Percentiles rank a stretch among this genome's conserved stretches.
Conservation (phyloP, 1,284 basidiomycete species). For the Pulveroboletus sp. region DNA sequence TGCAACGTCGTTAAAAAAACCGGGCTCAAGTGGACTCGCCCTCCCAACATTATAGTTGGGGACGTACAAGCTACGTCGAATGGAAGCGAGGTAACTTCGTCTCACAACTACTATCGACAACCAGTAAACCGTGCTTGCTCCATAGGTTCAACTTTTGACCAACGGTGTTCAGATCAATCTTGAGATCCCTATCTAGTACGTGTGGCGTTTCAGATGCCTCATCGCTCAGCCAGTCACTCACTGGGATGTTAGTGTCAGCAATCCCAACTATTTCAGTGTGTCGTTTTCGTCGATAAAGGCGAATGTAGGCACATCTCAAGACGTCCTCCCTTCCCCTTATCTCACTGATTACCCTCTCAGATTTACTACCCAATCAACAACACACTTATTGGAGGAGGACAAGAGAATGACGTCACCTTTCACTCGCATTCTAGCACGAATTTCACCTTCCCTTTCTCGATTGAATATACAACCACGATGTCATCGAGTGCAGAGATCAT, state of each 20-base stretch:
- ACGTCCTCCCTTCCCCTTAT: not conserved
- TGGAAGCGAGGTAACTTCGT: slow-evolving; percentile 44
- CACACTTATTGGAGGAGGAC: slow-evolving; percentile 65
- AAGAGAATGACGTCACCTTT: slow-evolving; percentile 63
- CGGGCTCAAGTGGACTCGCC: slow-evolving; percentile 68
- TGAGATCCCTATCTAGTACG: slow-evolving; percentile 68
- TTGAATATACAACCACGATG: slow-evolving; percentile 65
- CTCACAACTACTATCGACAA: not conserved
- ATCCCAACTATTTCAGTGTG: slow-evolving; percentile 86
- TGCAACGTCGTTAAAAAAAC: slow-evolving; percentile 12
- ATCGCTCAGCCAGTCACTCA: slow-evolving; percentile 11
- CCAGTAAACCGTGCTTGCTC: slow-evolving; percentile 14
- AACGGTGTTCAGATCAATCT: slow-evolving; percentile 65
- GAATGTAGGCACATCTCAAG: slow-evolving; percentile 42
- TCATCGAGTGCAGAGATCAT: slow-evolving; percentile 67
- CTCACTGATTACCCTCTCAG: slow-evolving; percentile 38
- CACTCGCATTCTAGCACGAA: slow-evolving; percentile 65
- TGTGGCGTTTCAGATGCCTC: not conserved
- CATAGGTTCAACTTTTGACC: slow-evolving; percentile 41
- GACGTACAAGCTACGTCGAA: slow-evolving; percentile 46
- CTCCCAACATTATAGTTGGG: slow-evolving; percentile 72
- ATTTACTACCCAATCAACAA: slow-evolving; percentile 76
- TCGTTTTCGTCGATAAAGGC: slow-evolving; percentile 71
- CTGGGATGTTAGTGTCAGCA: slow-evolving; percentile 59
- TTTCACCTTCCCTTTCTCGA: slow-evolving; percentile 79